Percentiles rank a stretch among this genome's conserved stretches.
phyloP scores from a whole-genome alignment of 192 early-diverging fungal species.

The Anaeromyces robustus region DNA sequence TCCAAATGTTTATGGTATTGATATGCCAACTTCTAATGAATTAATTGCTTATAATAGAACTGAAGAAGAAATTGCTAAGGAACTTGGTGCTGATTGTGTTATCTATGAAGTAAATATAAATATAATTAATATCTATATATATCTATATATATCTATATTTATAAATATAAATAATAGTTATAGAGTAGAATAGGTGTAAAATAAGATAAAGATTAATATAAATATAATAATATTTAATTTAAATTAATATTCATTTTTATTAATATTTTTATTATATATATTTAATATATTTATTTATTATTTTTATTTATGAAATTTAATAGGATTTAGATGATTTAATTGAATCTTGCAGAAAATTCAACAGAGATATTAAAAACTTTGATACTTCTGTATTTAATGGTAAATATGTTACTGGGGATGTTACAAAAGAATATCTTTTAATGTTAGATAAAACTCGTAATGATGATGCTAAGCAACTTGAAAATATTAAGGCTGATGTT shows the following conservation, averaged over 20 bases:
- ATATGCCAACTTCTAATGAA: slow-evolving; percentile 91
- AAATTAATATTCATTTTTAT: too few species aligned
- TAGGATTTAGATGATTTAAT: slow-evolving; percentile 69
- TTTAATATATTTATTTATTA: background rate
- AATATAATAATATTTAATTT: too few species aligned
- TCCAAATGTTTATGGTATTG: slow-evolving; percentile 99
- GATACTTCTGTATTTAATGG: slow-evolving; percentile 97
- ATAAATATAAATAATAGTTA: too few species aligned
- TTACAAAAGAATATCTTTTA: slow-evolving; percentile 49
- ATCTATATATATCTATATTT: too few species aligned
- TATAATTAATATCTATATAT: too few species aligned
- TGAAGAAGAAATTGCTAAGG: slow-evolving; percentile 71
- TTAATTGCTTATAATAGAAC: slow-evolving; percentile 67
- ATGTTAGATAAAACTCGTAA: slow-evolving; percentile 30
- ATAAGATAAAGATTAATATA: too few species aligned
- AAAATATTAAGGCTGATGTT: background rate
- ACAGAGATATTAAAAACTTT: slow-evolving; percentile 64
- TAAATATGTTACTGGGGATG: slow-evolving; percentile 72
- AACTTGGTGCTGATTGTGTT: slow-evolving; percentile 86
- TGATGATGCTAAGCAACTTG: slow-evolving; percentile 19
- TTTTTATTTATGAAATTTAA: background rate
- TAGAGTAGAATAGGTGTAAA: too few species aligned
- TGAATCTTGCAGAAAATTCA: slow-evolving; percentile 69
- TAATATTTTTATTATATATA: background rate
- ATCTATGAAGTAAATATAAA: slow-evolving; percentile 64